A percentile compares a stretch with the other conserved stretches of the same genome.
Evolutionary conservation across 306 rosid genomes (phyloP).

Genomic region (Myrica gale): DNA sequence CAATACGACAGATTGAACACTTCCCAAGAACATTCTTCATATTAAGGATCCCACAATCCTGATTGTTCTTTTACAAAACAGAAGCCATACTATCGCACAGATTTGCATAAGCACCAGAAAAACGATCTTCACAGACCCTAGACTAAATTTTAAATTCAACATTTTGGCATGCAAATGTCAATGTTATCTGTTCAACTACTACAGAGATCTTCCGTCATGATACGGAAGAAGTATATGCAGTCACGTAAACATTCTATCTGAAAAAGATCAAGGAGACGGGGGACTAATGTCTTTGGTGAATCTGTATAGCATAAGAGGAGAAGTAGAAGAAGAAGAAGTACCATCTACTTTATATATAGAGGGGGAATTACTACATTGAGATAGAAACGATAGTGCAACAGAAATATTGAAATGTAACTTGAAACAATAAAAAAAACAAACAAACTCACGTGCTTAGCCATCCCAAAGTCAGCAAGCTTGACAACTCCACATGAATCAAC

Average conservation of each 20-base stretch:
- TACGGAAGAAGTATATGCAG: background rate
- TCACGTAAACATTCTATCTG: background rate
- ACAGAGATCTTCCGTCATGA: background rate
- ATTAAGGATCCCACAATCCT: background rate
- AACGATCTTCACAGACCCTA: background rate
- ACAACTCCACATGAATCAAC: conserved; percentile 93
- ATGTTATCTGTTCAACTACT: background rate
- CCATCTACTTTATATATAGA: background rate
- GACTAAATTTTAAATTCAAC: background rate
- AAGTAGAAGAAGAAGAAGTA: background rate
- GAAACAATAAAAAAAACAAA: background rate
- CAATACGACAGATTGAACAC: background rate
- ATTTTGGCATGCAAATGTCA: background rate
- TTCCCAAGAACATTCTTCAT: background rate
- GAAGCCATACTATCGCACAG: background rate
- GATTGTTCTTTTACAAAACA: background rate
- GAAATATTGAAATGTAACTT: conserved; percentile 1
- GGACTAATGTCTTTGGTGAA: background rate
- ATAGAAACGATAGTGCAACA: background rate
- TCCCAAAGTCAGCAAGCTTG: conserved; percentile 97
- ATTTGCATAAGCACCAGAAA: background rate
- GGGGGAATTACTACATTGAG: background rate
- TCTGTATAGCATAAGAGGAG: background rate
- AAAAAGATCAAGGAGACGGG: conserved; percentile 2
- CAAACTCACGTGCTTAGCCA: conserved; percentile 91